Conservation (phyloP, 768 basidiomycete species). For the Trametes coccinea region DNA sequence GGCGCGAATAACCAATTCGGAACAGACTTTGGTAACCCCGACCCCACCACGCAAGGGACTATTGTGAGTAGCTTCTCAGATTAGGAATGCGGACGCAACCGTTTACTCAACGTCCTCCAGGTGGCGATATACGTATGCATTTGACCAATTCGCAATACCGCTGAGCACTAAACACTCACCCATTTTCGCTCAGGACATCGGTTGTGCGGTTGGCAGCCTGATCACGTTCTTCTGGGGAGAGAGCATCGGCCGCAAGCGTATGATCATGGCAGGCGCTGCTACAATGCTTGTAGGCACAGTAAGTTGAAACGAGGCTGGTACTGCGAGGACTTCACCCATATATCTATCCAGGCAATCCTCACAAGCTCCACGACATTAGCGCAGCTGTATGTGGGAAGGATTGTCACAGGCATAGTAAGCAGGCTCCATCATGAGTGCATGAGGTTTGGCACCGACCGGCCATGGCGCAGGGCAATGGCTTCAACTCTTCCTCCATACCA, state of each 20-base stretch:
- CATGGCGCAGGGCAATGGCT: slow-evolving; percentile 39
- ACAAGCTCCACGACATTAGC: slow-evolving; percentile 42
- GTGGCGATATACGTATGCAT: slow-evolving; percentile 38
- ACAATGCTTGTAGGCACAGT: slow-evolving; percentile 43
- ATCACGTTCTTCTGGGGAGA: slow-evolving; percentile 43
- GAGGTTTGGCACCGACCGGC: background rate
- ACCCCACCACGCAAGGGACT: slow-evolving; percentile 40
- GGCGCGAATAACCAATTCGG: slow-evolving; percentile 46
- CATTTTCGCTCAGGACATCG: slow-evolving; percentile 36
- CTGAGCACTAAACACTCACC: background rate
- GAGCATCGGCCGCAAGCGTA: slow-evolving; percentile 38
- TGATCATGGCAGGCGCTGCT: slow-evolving; percentile 40
- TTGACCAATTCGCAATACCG: background rate
- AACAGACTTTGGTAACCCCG: slow-evolving; percentile 38
- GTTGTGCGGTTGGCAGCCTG: slow-evolving; percentile 40
- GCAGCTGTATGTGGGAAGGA: slow-evolving; percentile 40
- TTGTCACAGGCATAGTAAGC: slow-evolving; percentile 40
- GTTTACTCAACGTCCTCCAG: slow-evolving; percentile 2
- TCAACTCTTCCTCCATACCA: slow-evolving; percentile 43
- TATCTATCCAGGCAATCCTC: slow-evolving; percentile 34
- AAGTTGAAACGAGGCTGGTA: background rate
- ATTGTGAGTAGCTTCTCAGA: slow-evolving; percentile 32
- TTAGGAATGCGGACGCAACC: background rate
- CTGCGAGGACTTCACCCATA: background rate
- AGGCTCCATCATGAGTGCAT: background rate